Evolutionary conservation across 768 basidiomycete genomes (phyloP).

Genomic region (Nevesoporus exiguus): DNA sequence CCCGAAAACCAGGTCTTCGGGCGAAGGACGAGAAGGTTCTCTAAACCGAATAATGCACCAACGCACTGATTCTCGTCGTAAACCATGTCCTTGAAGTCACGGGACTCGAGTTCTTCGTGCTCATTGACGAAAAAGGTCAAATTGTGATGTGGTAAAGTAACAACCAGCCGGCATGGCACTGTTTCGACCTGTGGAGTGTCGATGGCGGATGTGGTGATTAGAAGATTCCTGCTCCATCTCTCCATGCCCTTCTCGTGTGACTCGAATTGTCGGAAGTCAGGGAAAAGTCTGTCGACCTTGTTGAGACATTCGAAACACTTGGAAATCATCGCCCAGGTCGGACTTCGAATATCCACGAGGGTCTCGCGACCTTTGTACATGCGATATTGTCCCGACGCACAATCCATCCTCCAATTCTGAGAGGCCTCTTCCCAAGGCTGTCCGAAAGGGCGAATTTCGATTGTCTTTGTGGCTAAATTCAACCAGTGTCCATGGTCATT

Average conservation of each 20-base stretch:
- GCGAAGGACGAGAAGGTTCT: neutral
- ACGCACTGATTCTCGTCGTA: neutral
- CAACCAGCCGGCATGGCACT: neutral
- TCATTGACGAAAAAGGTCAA: neutral
- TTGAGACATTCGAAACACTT: neutral
- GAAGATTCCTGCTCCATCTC: too few species aligned
- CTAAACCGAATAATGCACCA: neutral
- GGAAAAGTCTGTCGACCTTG: too few species aligned
- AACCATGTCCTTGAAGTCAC: neutral
- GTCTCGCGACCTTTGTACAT: neutral
- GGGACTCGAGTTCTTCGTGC: neutral
- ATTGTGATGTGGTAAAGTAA: neutral
- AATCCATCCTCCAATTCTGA: neutral
- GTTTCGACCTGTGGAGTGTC: neutral
- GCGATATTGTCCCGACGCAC: neutral
- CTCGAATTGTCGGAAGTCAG: too few species aligned
- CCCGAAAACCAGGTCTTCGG: neutral
- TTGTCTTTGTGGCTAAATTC: neutral
- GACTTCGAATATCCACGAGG: neutral
- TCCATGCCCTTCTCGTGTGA: too few species aligned
- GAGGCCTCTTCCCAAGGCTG: neutral
- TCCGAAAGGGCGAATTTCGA: neutral
- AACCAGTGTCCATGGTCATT: neutral
- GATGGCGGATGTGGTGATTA: too few species aligned
- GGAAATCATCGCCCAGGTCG: neutral